Percentiles rank a stretch among this genome's conserved stretches.
Evolutionary conservation across 2,329 filamentous ascomycete genomes (phyloP).

Genomic region (Pseudogymnoascus sp.): DNA sequence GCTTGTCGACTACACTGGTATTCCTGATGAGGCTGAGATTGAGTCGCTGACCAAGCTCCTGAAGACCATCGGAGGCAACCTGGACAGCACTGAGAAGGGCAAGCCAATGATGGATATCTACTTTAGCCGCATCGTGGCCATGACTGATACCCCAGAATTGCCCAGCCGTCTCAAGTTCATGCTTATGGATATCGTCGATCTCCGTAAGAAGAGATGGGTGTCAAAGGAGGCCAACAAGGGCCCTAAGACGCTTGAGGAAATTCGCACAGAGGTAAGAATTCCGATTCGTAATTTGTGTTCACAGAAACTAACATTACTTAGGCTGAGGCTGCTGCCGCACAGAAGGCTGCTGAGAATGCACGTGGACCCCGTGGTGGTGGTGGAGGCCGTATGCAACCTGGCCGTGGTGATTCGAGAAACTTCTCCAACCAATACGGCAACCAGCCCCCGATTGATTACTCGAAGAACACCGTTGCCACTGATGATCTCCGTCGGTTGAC

Average conservation of each 20-base stretch:
- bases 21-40: conserved; percentile 91
- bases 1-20: conserved; percentile 86
- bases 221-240: conserved; percentile 90
- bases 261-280: conserved; percentile 64
- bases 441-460: conserved; percentile 60
- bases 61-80: conserved; percentile 79
- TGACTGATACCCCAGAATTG: conserved; percentile 71
- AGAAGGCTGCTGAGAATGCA: conserved; percentile 69
- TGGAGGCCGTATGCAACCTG: conserved; percentile 61
- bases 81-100: conserved; percentile 77
- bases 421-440: conserved; percentile 68
- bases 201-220: conserved; percentile 68
- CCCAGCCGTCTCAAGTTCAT: conserved; percentile 90
- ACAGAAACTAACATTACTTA: conserved; percentile 27
- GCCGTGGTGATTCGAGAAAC: conserved; percentile 79
- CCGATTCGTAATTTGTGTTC: neutral
- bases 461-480: conserved; percentile 75
- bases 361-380: conserved; percentile 56
- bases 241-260: conserved; percentile 90
- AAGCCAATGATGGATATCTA: conserved; percentile 84
- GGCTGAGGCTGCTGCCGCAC: conserved; percentile 66
- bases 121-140: conserved; percentile 78
- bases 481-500: conserved; percentile 82
- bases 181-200: conserved; percentile 88
- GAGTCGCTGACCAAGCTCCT: conserved; percentile 92